phyloP scores from a whole-genome alignment of 306 rosid genomes.

The Pyrus bretschneideri region DNA sequence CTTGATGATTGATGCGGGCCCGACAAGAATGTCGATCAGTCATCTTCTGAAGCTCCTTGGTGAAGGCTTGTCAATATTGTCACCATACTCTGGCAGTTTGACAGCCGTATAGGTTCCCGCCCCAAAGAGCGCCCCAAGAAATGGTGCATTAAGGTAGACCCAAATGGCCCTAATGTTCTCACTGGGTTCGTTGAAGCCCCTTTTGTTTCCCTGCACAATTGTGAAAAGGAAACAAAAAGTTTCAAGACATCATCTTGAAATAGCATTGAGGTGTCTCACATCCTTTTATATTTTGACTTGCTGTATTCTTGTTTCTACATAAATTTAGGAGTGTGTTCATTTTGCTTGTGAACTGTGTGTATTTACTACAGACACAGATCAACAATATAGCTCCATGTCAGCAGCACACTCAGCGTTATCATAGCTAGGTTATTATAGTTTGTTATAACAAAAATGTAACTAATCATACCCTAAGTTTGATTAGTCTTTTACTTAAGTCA shows the following conservation, averaged over 20 bases:
- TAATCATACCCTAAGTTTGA: too few relatives aligned
- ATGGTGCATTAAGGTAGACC: constrained; percentile 77
- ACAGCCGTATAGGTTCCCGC: constrained; percentile 73
- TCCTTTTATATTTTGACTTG: neutral
- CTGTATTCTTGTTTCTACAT: too few relatives aligned
- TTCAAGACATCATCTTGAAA: neutral
- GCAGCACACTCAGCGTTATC: too few relatives aligned
- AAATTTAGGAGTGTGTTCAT: neutral
- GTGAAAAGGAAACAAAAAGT: neutral
- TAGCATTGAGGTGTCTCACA: neutral
- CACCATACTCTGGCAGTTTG: constrained; percentile 53
- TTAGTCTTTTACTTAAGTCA: too few relatives aligned
- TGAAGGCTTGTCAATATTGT: constrained; percentile 28
- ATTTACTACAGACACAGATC: too few relatives aligned
- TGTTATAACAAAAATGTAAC: too few relatives aligned
- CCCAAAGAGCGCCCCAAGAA: constrained; percentile 72
- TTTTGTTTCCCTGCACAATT: constrained; percentile 45
- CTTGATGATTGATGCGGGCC: constrained; percentile 1
- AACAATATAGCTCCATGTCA: too few relatives aligned
- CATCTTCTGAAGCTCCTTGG: constrained; percentile 55
- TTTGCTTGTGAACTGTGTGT: neutral
- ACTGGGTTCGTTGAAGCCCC: constrained; percentile 93
- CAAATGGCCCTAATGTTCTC: constrained; percentile 81
- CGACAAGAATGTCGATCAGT: constrained; percentile 11
- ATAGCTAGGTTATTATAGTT: too few relatives aligned